A percentile compares a stretch with the other conserved stretches of the same genome.
Conservation (phyloP, 768 basidiomycete species). For the Lactarius sanguifluus region DNA sequence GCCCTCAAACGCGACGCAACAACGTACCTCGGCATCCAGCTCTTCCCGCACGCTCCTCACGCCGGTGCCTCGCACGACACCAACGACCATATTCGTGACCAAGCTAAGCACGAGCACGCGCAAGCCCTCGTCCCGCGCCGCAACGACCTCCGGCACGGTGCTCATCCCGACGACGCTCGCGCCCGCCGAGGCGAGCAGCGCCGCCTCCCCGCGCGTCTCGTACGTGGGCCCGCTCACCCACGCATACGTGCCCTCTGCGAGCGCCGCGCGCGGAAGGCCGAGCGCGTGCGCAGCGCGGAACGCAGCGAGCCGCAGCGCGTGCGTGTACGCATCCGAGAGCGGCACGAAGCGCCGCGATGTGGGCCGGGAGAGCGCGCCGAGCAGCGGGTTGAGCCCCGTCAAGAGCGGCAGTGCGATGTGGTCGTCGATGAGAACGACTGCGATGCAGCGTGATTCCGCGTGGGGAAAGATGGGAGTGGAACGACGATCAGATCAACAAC, state of each 20-base stretch:
- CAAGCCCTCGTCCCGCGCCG: conserved; percentile 71
- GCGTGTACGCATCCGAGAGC: conserved; percentile 80
- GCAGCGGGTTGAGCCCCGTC: conserved; percentile 74
- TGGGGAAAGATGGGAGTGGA: background rate
- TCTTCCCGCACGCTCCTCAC: conserved; percentile 39
- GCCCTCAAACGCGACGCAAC: background rate
- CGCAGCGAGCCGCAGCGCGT: conserved; percentile 61
- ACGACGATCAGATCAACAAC: background rate
- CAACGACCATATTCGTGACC: conserved; percentile 77
- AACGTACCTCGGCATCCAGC: conserved; percentile 57
- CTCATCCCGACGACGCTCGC: conserved; percentile 96
- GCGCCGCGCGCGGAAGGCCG: conserved; percentile 48
- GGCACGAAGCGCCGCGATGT: conserved; percentile 76
- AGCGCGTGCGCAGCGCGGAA: conserved; percentile 73
- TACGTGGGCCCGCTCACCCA: conserved; percentile 92
- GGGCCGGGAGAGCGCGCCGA: conserved; percentile 64
- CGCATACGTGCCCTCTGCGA: conserved; percentile 83
- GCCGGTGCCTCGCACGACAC: conserved; percentile 52
- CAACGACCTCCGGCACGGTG: conserved; percentile 86
- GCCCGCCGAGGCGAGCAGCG: conserved; percentile 69
- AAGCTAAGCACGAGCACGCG: conserved; percentile 78
- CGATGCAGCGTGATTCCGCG: background rate
- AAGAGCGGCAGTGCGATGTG: conserved; percentile 80
- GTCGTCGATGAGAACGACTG: conserved; percentile 83
- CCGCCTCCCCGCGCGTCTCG: conserved; percentile 85